These are phyloP conservation scores for Termitomyces eurrhizus DNA, from an alignment of 768 basidiomycete genomes.

Conservation along the genomic window DNA sequence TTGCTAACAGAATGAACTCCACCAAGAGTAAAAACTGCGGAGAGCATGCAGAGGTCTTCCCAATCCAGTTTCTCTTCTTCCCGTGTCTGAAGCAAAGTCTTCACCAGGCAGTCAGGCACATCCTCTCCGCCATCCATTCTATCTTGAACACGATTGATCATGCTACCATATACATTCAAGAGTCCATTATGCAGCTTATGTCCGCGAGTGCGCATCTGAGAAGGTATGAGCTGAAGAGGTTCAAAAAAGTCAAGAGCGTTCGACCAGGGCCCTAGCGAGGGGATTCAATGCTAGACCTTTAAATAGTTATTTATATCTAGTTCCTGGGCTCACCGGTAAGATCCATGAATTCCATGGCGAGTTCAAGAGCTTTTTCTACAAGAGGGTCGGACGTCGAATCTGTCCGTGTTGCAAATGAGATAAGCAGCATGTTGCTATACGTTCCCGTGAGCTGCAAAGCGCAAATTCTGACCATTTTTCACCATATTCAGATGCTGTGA, in stretches of 20 bases:
- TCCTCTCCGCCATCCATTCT: constrained; percentile 31
- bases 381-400: constrained; percentile 33
- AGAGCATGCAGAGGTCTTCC: constrained; percentile 35
- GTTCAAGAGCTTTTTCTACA: constrained; percentile 26
- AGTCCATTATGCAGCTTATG: constrained; percentile 33
- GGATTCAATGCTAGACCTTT: constrained; percentile 13
- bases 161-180: constrained; percentile 31
- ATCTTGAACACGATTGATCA: constrained; percentile 32
- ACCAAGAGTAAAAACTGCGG: constrained; percentile 36
- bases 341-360: constrained; percentile 43
- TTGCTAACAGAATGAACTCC: constrained; percentile 36
- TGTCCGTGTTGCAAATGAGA: constrained; percentile 38
- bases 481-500: constrained; percentile 29
- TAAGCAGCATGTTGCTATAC: constrained; percentile 40
- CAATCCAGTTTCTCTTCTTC: constrained; percentile 32
- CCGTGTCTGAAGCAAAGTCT: constrained; percentile 29
- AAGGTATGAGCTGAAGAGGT: constrained; percentile 36
- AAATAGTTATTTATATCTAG: neutral
- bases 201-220: constrained; percentile 31
- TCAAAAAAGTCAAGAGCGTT: constrained; percentile 42
- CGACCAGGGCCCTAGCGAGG: constrained; percentile 31
- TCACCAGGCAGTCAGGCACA: constrained; percentile 41
- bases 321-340: constrained; percentile 15
- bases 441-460: neutral
- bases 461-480: constrained; percentile 25